Conservation (phyloP, 768 basidiomycete species). For the Trametes maxima region DNA sequence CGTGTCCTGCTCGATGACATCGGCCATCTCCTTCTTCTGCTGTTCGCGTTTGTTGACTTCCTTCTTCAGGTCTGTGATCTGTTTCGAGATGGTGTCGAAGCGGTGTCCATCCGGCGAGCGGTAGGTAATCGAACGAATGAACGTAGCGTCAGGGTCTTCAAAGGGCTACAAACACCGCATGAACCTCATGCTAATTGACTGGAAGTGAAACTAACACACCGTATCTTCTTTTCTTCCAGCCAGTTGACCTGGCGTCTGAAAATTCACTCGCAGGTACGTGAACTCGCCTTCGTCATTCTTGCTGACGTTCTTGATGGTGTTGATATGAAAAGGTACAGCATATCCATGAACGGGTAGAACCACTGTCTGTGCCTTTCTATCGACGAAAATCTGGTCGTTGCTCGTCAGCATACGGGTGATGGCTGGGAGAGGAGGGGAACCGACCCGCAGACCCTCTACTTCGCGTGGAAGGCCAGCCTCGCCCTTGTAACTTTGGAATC, state of each 20-base stretch:
- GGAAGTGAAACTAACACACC: slow-evolving; percentile 72
- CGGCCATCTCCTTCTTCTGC: slow-evolving; percentile 97
- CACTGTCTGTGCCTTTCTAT: slow-evolving; percentile 87
- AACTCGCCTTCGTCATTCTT: slow-evolving; percentile 97
- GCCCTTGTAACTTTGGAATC: slow-evolving; percentile 95
- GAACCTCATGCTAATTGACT: neutral
- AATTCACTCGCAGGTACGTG: slow-evolving; percentile 94
- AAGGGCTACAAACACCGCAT: slow-evolving; percentile 62
- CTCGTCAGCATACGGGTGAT: neutral
- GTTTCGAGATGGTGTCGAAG: slow-evolving; percentile 85
- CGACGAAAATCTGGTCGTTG: slow-evolving; percentile 75
- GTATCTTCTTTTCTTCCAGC: slow-evolving; percentile 99
- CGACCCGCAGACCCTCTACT: slow-evolving; percentile 76
- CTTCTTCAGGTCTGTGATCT: slow-evolving; percentile 95
- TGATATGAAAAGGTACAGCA: slow-evolving; percentile 97
- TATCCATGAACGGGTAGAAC: slow-evolving; percentile 93
- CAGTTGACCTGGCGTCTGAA: slow-evolving; percentile 96
- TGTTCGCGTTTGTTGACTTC: slow-evolving; percentile 96
- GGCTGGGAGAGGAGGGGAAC: slow-evolving; percentile 29
- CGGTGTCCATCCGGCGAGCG: slow-evolving; percentile 88
- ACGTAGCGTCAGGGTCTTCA: slow-evolving; percentile 95
- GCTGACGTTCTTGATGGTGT: slow-evolving; percentile 96
- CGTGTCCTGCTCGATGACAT: slow-evolving; percentile 93
- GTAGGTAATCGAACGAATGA: slow-evolving; percentile 93
- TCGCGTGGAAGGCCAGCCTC: slow-evolving; percentile 89